phyloP scores from a whole-genome alignment of 768 basidiomycete species.

The Fibroporia radiculosa region DNA sequence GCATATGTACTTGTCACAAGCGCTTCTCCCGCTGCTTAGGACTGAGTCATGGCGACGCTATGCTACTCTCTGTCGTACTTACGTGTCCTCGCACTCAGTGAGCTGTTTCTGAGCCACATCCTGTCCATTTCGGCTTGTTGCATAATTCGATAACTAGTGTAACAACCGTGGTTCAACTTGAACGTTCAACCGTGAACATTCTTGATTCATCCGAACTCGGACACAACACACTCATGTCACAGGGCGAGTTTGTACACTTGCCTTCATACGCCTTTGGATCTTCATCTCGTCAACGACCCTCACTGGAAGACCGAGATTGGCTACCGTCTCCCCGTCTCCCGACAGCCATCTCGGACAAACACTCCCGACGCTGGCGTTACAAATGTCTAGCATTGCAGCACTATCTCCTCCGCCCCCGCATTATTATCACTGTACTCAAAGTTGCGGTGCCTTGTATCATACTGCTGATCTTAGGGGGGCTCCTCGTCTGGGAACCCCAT shows the following conservation, averaged over 20 bases:
- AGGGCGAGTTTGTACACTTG: slow-evolving; percentile 1
- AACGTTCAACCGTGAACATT: too few relatives aligned
- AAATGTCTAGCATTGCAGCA: neutral
- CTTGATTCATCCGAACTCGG: too few relatives aligned
- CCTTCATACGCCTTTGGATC: slow-evolving; percentile 4
- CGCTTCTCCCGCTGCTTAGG: too few relatives aligned
- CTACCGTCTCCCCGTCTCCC: neutral
- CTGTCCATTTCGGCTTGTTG: too few relatives aligned
- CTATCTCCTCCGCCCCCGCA: slow-evolving; percentile 12
- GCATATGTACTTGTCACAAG: too few relatives aligned
- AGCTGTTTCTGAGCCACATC: too few relatives aligned
- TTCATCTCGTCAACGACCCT: neutral
- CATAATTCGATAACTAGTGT: too few relatives aligned
- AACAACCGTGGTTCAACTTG: too few relatives aligned
- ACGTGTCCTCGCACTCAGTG: too few relatives aligned
- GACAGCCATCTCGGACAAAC: neutral
- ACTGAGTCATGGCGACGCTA: too few relatives aligned
- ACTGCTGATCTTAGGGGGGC: slow-evolving; percentile 34
- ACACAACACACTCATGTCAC: slow-evolving; percentile 1
- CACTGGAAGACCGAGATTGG: neutral
- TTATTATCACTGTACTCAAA: slow-evolving; percentile 13
- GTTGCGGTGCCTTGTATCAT: slow-evolving; percentile 14
- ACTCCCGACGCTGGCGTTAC: slow-evolving; percentile 4
- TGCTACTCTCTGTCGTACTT: slow-evolving; percentile 2
- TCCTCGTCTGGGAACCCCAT: slow-evolving; percentile 73